Evolutionary conservation across 306 rosid species (phyloP).

Genomic region (Cicer arietinum): DNA sequence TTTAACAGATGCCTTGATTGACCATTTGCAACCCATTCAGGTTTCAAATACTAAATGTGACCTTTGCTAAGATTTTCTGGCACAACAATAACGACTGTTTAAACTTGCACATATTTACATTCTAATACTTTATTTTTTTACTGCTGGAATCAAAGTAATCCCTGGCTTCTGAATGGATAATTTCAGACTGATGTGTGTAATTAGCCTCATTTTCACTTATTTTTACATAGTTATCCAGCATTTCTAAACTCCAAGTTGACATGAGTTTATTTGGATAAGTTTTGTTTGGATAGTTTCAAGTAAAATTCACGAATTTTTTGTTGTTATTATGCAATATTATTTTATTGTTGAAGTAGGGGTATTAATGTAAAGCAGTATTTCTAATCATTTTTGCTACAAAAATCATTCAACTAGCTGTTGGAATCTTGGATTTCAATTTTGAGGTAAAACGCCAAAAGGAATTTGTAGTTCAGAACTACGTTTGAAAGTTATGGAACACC

Average conservation of each 20-base stretch:
- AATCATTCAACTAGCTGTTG: not conserved
- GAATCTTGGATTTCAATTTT: not conserved
- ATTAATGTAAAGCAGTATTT: conserved; percentile 1
- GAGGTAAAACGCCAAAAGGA: not conserved
- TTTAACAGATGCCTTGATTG: conserved; percentile 75
- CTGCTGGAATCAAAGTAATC: not conserved
- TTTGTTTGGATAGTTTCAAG: conserved; percentile 11
- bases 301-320: not conserved
- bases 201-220: not conserved
- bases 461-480: not conserved
- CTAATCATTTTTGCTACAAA: not conserved
- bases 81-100: conserved; percentile 25
- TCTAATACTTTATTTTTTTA: conserved; percentile 32
- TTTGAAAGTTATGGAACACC: conserved; percentile 12
- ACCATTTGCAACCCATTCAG: conserved; percentile 93
- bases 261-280: not conserved
- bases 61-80: conserved; percentile 38
- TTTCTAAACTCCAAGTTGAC: not conserved
- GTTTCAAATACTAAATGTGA: conserved; percentile 48
- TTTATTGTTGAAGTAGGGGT: not conserved
- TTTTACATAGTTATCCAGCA: not conserved
- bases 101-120: conserved; percentile 13
- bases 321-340: not conserved
- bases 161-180: not conserved
- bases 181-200: not conserved